Conservation (phyloP, 768 basidiomycete species). For the Podaxis sp. region DNA sequence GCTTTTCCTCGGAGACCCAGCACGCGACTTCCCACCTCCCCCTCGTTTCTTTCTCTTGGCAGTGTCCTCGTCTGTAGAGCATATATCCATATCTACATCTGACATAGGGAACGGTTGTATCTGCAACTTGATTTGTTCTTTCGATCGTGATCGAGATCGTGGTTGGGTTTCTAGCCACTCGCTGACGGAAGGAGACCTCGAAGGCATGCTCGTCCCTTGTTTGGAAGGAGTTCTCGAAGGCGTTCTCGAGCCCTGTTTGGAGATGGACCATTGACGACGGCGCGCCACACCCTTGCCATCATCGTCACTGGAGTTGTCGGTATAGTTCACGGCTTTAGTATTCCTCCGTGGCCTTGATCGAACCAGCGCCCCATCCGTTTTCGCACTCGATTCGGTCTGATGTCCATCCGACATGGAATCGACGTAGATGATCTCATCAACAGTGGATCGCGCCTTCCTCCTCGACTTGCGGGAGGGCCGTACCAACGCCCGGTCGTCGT, state of each 20-base stretch:
- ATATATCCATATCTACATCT: slow-evolving; percentile 1
- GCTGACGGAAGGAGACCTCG: neutral
- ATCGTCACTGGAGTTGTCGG: slow-evolving; percentile 1
- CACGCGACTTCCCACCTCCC: neutral
- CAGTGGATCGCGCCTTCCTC: neutral
- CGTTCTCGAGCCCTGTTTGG: neutral
- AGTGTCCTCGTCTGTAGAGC: neutral
- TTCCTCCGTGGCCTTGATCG: slow-evolving; percentile 8
- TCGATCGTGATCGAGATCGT: too few species aligned
- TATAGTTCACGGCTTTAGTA: neutral
- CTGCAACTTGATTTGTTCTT: neutral
- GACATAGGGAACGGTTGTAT: neutral
- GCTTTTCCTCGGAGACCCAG: neutral
- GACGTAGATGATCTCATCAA: neutral
- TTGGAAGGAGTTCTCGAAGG: too few species aligned
- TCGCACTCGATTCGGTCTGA: neutral
- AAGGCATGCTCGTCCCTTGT: neutral
- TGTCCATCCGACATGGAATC: neutral
- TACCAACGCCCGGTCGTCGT: neutral
- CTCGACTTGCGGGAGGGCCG: neutral
- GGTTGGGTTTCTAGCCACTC: neutral
- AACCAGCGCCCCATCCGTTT: neutral
- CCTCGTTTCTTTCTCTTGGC: neutral
- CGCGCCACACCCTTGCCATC: neutral
- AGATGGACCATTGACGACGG: neutral